Percentiles rank a stretch among this genome's conserved stretches.
Evolutionary conservation across 805 yeast species (phyloP).

Genomic region (Cyberlindnera mycetangii): DNA sequence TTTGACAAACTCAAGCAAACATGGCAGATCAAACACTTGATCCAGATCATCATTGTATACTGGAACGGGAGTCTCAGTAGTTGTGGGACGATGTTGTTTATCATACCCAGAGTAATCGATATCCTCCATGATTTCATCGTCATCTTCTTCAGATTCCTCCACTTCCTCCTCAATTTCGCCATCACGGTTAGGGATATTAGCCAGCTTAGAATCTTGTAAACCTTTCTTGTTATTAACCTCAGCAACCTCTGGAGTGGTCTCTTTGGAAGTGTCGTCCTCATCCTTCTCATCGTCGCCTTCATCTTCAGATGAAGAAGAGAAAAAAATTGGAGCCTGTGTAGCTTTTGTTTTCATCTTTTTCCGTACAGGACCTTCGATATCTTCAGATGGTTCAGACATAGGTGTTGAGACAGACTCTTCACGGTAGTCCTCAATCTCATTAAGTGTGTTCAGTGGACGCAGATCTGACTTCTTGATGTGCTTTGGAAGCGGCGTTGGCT

Average conservation of each 20-base stretch:
- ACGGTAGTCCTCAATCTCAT: conserved; percentile 10
- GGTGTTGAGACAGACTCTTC: conserved; percentile 7
- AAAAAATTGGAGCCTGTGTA: conserved; percentile 5
- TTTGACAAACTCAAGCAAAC: conserved; percentile 51
- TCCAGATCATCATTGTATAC: conserved; percentile 45
- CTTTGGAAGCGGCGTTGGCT: conserved; percentile 6
- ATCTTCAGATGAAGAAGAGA: conserved; percentile 29
- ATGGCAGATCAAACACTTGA: conserved; percentile 40
- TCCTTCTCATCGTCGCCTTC: conserved; percentile 32
- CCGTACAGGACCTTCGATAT: conserved; percentile 13
- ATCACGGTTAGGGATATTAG: neutral
- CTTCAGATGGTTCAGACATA: neutral
- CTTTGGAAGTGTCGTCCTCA: conserved; percentile 27
- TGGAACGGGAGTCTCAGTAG: conserved; percentile 46
- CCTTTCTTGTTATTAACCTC: no score
- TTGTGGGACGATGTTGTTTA: conserved; percentile 46
- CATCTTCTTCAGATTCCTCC: conserved; percentile 4
- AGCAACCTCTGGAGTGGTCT: conserved; percentile 29
- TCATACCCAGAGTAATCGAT: conserved; percentile 29
- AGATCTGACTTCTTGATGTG: conserved; percentile 25
- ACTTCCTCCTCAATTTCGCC: conserved; percentile 22
- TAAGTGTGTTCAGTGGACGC: conserved; percentile 20
- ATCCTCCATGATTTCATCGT: conserved; percentile 14
- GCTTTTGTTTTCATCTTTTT: conserved; percentile 13
- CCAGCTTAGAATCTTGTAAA: no score